Conservation (phyloP, 129 eudicot genomes). For the Chrysanthemum seticuspe region DNA sequence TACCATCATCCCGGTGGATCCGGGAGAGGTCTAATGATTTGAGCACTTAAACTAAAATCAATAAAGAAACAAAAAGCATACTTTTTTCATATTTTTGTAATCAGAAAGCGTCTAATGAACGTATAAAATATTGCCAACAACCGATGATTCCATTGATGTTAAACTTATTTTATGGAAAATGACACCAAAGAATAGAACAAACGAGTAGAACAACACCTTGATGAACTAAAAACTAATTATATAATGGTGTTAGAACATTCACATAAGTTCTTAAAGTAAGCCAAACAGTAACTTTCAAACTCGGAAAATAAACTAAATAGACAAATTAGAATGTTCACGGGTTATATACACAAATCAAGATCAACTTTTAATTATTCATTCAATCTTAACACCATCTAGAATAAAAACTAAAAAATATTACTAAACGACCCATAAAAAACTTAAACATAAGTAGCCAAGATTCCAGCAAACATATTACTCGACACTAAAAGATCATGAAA, state of each 20-base stretch:
- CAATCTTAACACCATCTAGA: neutral
- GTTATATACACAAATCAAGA: constrained; percentile 19
- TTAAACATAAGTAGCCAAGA: constrained; percentile 19
- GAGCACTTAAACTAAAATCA: constrained; percentile 8
- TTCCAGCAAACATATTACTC: neutral
- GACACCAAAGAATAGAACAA: constrained; percentile 26
- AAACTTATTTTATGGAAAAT: constrained; percentile 4
- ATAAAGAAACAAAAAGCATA: constrained; percentile 11
- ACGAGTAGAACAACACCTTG: constrained; percentile 19
- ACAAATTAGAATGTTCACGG: constrained; percentile 32
- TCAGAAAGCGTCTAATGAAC: constrained; percentile 9
- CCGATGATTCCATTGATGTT: constrained; percentile 14
- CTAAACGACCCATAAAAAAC: neutral
- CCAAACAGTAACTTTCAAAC: constrained; percentile 14
- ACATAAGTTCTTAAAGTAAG: constrained; percentile 20
- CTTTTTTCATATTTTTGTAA: constrained; percentile 3
- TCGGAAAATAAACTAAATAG: constrained; percentile 1
- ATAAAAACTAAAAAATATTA: neutral
- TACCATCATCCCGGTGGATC: too few relatives aligned
- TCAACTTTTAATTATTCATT: neutral
- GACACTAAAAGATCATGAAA: constrained; percentile 18
- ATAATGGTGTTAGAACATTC: constrained; percentile 20
- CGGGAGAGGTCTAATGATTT: neutral
- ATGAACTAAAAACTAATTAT: constrained; percentile 22
- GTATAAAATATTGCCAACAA: constrained; percentile 9